Evolutionary conservation across 1,284 basidiomycete genomes (phyloP).

Genomic region (Hemileia vastatrix): DNA sequence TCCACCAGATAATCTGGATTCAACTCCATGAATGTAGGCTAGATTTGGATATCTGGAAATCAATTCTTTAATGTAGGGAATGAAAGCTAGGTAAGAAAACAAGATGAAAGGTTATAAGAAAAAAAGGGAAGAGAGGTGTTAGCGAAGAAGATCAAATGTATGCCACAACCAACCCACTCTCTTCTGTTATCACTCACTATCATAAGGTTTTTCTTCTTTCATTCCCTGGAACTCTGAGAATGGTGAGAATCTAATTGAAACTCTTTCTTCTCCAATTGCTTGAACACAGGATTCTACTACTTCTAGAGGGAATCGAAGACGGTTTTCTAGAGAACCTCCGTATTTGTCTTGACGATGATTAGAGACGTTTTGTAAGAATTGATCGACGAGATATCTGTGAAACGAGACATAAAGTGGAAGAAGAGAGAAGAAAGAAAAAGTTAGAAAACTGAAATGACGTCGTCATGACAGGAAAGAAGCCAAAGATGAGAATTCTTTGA

Average conservation of each 20-base stretch:
- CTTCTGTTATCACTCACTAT: conserved; percentile 28
- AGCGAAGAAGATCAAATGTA: background rate
- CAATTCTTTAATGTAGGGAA: conserved; percentile 32
- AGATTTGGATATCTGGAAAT: conserved; percentile 49
- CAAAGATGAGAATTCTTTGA: too few species aligned
- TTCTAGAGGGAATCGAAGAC: conserved; percentile 49
- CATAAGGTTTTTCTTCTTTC: conserved; percentile 29
- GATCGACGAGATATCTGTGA: conserved; percentile 52
- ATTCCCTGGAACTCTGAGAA: conserved; percentile 51
- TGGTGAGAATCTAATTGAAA: conserved; percentile 53
- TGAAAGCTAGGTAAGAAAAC: conserved; percentile 44
- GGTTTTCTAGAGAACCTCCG: conserved; percentile 54
- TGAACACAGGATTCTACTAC: conserved; percentile 50
- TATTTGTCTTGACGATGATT: conserved; percentile 57
- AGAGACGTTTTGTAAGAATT: conserved; percentile 52
- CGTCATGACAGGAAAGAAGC: too few species aligned
- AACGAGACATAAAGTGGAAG: too few species aligned
- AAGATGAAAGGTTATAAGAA: background rate
- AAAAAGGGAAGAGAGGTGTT: conserved; percentile 2
- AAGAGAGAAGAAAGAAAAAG: conserved; percentile 36
- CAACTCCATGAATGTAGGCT: conserved; percentile 53
- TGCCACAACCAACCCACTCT: background rate
- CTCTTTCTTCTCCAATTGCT: conserved; percentile 51
- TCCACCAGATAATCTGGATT: conserved; percentile 27
- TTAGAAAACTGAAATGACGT: conserved; percentile 3